These are phyloP conservation scores for Cladobotryum protrusum DNA, from an alignment of 2,329 filamentous ascomycete species.

Conservation along the genomic window DNA sequence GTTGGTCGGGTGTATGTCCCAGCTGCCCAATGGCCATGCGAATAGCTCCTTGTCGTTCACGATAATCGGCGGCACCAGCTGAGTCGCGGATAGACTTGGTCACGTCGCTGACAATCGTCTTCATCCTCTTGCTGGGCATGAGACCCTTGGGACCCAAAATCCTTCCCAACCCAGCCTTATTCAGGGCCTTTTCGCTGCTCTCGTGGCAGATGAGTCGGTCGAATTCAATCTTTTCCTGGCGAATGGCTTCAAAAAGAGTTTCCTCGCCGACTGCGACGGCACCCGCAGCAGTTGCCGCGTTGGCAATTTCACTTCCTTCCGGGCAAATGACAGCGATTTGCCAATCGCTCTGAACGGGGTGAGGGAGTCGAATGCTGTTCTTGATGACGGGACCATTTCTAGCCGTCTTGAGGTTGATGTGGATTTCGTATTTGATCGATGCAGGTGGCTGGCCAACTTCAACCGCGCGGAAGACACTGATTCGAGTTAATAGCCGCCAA, in stretches of 20 bases:
- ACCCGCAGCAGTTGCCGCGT: constrained; percentile 69
- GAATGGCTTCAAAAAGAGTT: constrained; percentile 72
- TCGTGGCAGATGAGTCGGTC: constrained; percentile 84
- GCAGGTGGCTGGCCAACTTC: constrained; percentile 79
- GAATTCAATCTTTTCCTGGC: constrained; percentile 71
- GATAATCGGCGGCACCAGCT: constrained; percentile 78
- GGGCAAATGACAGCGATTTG: constrained; percentile 87
- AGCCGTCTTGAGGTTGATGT: constrained; percentile 73
- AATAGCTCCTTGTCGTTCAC: constrained; percentile 78
- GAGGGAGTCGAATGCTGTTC: constrained; percentile 80
- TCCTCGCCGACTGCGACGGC: constrained; percentile 82
- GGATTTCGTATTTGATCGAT: constrained; percentile 79
- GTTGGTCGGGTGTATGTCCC: constrained; percentile 78
- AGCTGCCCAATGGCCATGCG: constrained; percentile 88
- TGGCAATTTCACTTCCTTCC: constrained; percentile 67
- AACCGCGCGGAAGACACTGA: constrained; percentile 80
- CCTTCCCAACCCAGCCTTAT: constrained; percentile 72
- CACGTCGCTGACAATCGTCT: constrained; percentile 82
- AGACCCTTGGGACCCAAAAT: constrained; percentile 82
- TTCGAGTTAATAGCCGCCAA: not conserved
- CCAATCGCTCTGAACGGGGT: constrained; percentile 82
- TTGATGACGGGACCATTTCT: constrained; percentile 84
- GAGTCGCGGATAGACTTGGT: constrained; percentile 70
- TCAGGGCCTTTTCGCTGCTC: constrained; percentile 69
- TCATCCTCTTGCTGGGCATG: constrained; percentile 85